Base-by-base conservation (phyloP, 2,329 filamentous ascomycete species). In the Torrubiella hemipterigena region DNA sequence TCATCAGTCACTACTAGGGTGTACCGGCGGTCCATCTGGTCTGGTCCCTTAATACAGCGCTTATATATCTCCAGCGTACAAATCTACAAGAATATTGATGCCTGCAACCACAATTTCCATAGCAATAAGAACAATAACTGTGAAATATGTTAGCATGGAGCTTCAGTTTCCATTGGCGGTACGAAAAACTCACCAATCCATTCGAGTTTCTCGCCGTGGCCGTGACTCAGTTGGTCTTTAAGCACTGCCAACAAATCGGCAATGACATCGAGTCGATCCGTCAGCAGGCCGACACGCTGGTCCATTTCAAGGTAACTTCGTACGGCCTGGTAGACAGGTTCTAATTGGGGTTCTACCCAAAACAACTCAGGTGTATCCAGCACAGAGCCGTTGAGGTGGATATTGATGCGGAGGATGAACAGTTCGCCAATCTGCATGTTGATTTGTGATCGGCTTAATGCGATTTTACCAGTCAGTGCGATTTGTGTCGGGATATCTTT, bases 381-480 rank as follows among this genome's bases (percentile, higher is more conserved):
- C 6, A 98, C 87, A 18, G 84, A 93, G 20, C 91, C 91, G 55
- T 96, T 94, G 30, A 98, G 70, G 58, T 98, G 93, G 49, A 98
- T 96, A 55, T 91, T 95, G 61, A 98, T 96, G 37, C 91, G 77
- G 19, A 98, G 65, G 50, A 98, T 96, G 57, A 98, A 98, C 32
- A 98, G 73, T 61, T 98, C 87, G 52, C 91, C 91, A 38, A 98
- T 95, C 58, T 96, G 87, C 87, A 96, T 96, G 65, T 96, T 96
- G 65, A 98, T 95, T 53, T 96, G 77, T 36, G 77, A 76, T 26
- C 89, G 77, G 36, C 78, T 85, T 36, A 98, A 73, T 33, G 83
- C 79, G 49, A 98, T 91, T 49, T 87, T 91, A 40, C 91, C 91
- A 0, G 89, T 95, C 41, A 82, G 64, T 3, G 91, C 89, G 44